phyloP scores from a whole-genome alignment of 2,329 filamentous ascomycete genomes.

The Ophiocordyceps robertsii region DNA sequence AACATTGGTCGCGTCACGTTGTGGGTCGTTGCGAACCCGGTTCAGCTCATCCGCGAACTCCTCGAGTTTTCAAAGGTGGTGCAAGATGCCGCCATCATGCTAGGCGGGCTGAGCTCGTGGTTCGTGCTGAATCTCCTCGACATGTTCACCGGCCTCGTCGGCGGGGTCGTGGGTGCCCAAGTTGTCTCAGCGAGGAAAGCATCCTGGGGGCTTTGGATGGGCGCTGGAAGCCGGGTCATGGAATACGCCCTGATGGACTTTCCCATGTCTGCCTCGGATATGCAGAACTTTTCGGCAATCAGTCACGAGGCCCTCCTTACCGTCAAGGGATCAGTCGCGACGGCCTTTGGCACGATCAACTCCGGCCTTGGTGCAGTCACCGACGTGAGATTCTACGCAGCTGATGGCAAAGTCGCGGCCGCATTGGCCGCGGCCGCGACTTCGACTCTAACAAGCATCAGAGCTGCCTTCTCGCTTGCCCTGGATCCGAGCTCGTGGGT shows the following conservation, averaged over 20 bases:
- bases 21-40: slow-evolving; percentile 65
- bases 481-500: slow-evolving; percentile 42
- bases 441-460: slow-evolving; percentile 8
- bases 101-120: slow-evolving; percentile 41
- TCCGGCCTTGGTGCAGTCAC: slow-evolving; percentile 28
- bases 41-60: slow-evolving; percentile 59
- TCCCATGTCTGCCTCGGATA: slow-evolving; percentile 43
- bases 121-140: slow-evolving; percentile 24
- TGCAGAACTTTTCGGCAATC: slow-evolving; percentile 63
- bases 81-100: slow-evolving; percentile 60
- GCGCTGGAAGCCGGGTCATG: slow-evolving; percentile 32
- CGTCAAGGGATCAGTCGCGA: slow-evolving; percentile 39
- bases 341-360: slow-evolving; percentile 25
- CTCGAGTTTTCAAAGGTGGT: slow-evolving; percentile 65
- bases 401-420: slow-evolving; percentile 5
- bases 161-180: slow-evolving; percentile 15
- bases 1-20: slow-evolving; percentile 78
- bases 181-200: slow-evolving; percentile 20
- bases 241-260: slow-evolving; percentile 36
- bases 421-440: neutral
- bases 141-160: slow-evolving; percentile 20
- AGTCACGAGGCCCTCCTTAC: slow-evolving; percentile 56
- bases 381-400: slow-evolving; percentile 22
- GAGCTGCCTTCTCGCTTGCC: slow-evolving; percentile 13
- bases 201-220: slow-evolving; percentile 28